Evolutionary conservation across 1,284 basidiomycete species (phyloP).

Genomic region (Phlebopus sp.): DNA sequence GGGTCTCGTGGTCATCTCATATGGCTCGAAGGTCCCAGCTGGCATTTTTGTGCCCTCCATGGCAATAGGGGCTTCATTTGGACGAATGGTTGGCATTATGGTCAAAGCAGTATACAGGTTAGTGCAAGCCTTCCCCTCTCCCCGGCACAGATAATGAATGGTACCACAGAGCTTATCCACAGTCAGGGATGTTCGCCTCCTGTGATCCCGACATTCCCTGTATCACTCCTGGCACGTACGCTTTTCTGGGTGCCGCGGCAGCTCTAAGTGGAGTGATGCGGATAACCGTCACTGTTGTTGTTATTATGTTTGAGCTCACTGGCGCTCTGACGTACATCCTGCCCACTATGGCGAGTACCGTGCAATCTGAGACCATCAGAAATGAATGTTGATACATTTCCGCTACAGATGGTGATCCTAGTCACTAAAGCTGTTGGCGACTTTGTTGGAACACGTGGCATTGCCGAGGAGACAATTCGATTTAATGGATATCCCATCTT

Average conservation of each 20-base stretch:
- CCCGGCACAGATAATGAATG: background rate
- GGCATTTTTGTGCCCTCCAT: conserved; percentile 98
- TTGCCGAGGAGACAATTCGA: conserved; percentile 95
- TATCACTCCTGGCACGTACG: conserved; percentile 98
- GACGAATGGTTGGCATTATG: conserved; percentile 92
- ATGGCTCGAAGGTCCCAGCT: conserved; percentile 95
- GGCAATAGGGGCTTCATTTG: conserved; percentile 96
- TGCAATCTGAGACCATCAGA: conserved; percentile 2
- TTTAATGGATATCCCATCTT: conserved; percentile 98
- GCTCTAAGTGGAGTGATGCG: conserved; percentile 96
- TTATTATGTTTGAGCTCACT: conserved; percentile 98
- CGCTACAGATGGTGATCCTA: conserved; percentile 81
- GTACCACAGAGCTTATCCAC: conserved; percentile 66
- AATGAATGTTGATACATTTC: background rate
- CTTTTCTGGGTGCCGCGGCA: conserved; percentile 91
- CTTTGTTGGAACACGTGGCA: conserved; percentile 88
- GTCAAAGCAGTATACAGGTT: conserved; percentile 90
- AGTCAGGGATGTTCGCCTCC: conserved; percentile 83
- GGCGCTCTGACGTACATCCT: conserved; percentile 97
- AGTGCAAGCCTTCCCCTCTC: conserved; percentile 22
- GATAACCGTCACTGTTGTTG: conserved; percentile 96
- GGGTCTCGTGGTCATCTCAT: conserved; percentile 87
- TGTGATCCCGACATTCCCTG: conserved; percentile 93
- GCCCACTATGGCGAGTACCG: conserved; percentile 84
- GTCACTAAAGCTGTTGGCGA: conserved; percentile 99